Base-by-base conservation (phyloP, 306 rosid species). In the Quercus suber region DNA sequence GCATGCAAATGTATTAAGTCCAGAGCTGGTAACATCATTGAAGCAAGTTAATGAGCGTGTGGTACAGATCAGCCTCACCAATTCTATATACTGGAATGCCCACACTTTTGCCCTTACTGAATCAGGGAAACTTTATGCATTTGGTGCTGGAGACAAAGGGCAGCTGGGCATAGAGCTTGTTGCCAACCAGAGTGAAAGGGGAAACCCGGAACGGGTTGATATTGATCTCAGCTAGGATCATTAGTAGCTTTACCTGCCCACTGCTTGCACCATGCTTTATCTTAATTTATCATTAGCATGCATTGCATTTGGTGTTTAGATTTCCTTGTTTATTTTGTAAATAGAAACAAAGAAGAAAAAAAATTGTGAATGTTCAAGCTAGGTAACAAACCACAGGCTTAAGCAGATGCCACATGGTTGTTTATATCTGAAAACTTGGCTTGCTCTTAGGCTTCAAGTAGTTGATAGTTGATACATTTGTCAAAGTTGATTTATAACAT, bases 91-190 rank as follows among this genome's bases (percentile, higher is more conserved):
- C 79, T 91, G 97, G 97, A 92, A 94, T 28, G 99, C 99, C 21
- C 99, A 94, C 82, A 94, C 99, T 59, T 92, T 94, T 35, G 99
- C 99, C 1, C 97, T 94, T 31, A 92, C 97, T 1, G 93, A 91
- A 79, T 89, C 97, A 1, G 99, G 99, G 71, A 94, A 91, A 88
- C 89, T 94, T 23, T 92, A 86, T 73, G 95, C 97, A 72, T 94
- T 94, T 85, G 99, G 99, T 1, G 92, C 97, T 1, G 99, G 97
- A 55, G 97, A 94, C 83, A 91, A 94, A 84, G 99, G 99, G 60
- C 97, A 94, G 77, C 87, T 94, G 4, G 99, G 97, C 61, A 84
- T 93, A 30, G 89, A 92, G 78, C 97, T 92, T 64, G 87, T 57
- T 78, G 91, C 79, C 3, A 87, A 87, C 89, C 97, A 92, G 69